phyloP scores from a whole-genome alignment of 192 early-diverging fungal species.

The Rhizophlyctis rosea region DNA sequence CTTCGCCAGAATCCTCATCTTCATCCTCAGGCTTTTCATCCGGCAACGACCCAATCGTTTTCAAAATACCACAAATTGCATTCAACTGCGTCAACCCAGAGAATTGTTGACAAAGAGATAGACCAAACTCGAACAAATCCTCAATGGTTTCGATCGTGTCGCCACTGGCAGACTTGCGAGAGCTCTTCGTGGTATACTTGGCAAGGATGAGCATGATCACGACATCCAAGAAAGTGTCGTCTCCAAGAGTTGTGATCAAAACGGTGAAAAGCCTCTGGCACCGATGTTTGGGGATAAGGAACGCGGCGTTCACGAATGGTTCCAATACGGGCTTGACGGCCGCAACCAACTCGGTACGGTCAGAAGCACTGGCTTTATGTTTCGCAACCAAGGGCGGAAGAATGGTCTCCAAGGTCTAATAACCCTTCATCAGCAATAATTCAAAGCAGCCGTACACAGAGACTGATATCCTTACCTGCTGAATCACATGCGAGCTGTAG shows the following conservation, averaged over 20 bases:
- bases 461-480: slow-evolving; percentile 39
- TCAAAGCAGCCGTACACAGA: no score
- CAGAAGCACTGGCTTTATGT: slow-evolving; percentile 23
- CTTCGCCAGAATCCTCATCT: background rate
- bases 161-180: slow-evolving; percentile 41
- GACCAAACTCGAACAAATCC: slow-evolving; percentile 68
- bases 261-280: slow-evolving; percentile 82
- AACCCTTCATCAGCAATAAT: background rate
- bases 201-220: slow-evolving; percentile 70
- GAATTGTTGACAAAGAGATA: slow-evolving; percentile 71
- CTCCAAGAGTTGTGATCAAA: slow-evolving; percentile 77
- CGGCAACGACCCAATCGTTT: slow-evolving; percentile 5
- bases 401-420: slow-evolving; percentile 75
- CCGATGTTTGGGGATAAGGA: slow-evolving; percentile 90
- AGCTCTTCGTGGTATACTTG: slow-evolving; percentile 60
- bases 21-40: background rate
- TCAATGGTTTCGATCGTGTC: slow-evolving; percentile 67
- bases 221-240: slow-evolving; percentile 66
- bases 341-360: slow-evolving; percentile 7
- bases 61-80: slow-evolving; percentile 56
- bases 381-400: slow-evolving; percentile 73
- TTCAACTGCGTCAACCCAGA: slow-evolving; percentile 62
- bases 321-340: slow-evolving; percentile 75
- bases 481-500: slow-evolving; percentile 94
- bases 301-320: slow-evolving; percentile 87